Evolutionary conservation across 2,329 filamentous ascomycete genomes (phyloP).

Genomic region (Gaeumannomyces sp.): DNA sequence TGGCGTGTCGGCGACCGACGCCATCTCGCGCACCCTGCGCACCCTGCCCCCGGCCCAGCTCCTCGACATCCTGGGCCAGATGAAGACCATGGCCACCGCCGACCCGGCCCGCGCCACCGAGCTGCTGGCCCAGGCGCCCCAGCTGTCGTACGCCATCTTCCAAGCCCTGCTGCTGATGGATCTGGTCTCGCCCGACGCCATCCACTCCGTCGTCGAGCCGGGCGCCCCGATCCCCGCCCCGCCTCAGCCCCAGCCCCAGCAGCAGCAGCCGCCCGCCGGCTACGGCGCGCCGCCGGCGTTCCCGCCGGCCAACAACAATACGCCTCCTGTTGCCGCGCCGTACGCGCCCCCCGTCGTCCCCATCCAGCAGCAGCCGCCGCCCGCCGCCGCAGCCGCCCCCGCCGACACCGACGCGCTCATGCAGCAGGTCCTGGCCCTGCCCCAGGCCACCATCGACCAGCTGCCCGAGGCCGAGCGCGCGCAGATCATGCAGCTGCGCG

Average conservation of each 20-base stretch:
- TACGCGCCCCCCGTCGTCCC: slow-evolving; percentile 29
- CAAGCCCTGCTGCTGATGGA: slow-evolving; percentile 90
- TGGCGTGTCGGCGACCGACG: slow-evolving; percentile 77
- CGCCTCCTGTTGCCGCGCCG: slow-evolving; percentile 30
- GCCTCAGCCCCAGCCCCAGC: slow-evolving; percentile 14
- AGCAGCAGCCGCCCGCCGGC: neutral
- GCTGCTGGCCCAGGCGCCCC: slow-evolving; percentile 80
- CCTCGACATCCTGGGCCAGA: slow-evolving; percentile 86
- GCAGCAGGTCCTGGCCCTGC: slow-evolving; percentile 73
- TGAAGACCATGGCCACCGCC: slow-evolving; percentile 80
- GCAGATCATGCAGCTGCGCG: slow-evolving; percentile 73
- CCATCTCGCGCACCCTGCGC: slow-evolving; percentile 84
- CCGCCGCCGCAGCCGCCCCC: slow-evolving; percentile 28
- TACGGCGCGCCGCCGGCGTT: slow-evolving; percentile 18
- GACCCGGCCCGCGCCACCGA: slow-evolving; percentile 82
- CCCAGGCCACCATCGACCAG: slow-evolving; percentile 72
- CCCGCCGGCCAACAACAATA: slow-evolving; percentile 25
- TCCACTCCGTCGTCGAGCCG: slow-evolving; percentile 71
- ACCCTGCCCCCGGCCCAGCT: slow-evolving; percentile 83
- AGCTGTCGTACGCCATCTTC: slow-evolving; percentile 91
- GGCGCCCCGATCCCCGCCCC: slow-evolving; percentile 35
- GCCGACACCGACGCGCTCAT: slow-evolving; percentile 60
- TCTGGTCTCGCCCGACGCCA: slow-evolving; percentile 77
- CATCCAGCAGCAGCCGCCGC: slow-evolving; percentile 23
- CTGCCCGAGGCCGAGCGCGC: slow-evolving; percentile 68